Percentiles rank a stretch among this genome's conserved stretches.
Conservation (phyloP, 306 rosid genomes). For the Cicer yamashitae region DNA sequence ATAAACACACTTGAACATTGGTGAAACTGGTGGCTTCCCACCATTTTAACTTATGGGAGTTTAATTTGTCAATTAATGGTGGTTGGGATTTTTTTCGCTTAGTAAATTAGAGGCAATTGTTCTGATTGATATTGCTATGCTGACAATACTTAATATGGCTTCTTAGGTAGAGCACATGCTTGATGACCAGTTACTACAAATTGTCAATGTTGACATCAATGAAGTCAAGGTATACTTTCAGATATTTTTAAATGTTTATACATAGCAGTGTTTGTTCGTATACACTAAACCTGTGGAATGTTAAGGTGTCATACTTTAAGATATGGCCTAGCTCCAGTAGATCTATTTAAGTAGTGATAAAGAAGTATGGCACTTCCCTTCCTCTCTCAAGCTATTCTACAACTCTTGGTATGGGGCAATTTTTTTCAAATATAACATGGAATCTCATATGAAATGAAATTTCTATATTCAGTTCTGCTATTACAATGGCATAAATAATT, state of each 20-base stretch:
- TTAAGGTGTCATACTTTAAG: constrained; percentile 31
- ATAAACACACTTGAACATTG: constrained; percentile 25
- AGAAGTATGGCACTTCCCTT: constrained; percentile 27
- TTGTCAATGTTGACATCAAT: constrained; percentile 68
- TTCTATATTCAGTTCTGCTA: constrained; percentile 4
- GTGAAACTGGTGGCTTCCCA: constrained; percentile 36
- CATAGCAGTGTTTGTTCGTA: constrained; percentile 17
- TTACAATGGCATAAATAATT: constrained; percentile 14
- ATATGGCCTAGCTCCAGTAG: constrained; percentile 23
- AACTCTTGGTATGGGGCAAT: constrained; percentile 18
- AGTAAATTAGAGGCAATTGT: constrained; percentile 29
- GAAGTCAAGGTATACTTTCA: constrained; percentile 70
- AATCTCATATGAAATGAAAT: constrained; percentile 23
- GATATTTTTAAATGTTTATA: constrained; percentile 22
- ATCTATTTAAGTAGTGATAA: constrained; percentile 6
- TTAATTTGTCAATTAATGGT: constrained; percentile 28
- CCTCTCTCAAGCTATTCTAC: constrained; percentile 29
- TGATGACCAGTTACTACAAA: constrained; percentile 60
- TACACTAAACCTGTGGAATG: constrained; percentile 21
- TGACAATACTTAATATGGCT: constrained; percentile 47
- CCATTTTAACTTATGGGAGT: constrained; percentile 12
- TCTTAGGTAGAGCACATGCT: constrained; percentile 75
- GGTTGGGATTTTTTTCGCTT: not conserved
- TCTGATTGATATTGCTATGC: constrained; percentile 34
- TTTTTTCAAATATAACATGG: constrained; percentile 14